Evolutionary conservation across 768 basidiomycete genomes (phyloP), one percentile per base, ranked within the genome.

Genomic region (Psilocybe cyanescens): DNA sequence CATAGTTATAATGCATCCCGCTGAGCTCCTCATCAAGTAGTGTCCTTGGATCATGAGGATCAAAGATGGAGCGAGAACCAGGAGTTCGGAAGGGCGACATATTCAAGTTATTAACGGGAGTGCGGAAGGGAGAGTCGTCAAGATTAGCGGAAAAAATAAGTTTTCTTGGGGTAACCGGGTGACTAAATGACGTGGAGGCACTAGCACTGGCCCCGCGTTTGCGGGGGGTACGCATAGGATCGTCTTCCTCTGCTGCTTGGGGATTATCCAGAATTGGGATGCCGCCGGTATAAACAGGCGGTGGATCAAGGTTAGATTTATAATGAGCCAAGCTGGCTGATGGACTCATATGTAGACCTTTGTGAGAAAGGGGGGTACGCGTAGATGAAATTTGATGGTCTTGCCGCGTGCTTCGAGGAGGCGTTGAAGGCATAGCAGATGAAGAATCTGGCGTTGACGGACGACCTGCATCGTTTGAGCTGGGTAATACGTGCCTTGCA

Each of bases 1-100:
- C 69, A 30, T 81, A 81, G 30, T 72, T 68, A 17, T 73, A 78
- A 60, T 67, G 76, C 59, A 86, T 73, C 58, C 87, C 77, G 51
- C 80, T 83, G 57, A 94, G 76, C 60, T 94, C 92, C 52, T 93
- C 92, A 51, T 91, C 89, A 24, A 93, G 76, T 46, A 91, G 67
- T 33, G 82, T 76, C 33, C 83, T 77, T 3, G 90, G 89, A 72
- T 92, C 89, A 64, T 90, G 86, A 31, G 90, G 90, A 70, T 92
- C 91, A 63, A 85, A 86, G 33, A 90, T 78, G 29, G 68, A 76
- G 61, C 82, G 74, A 47, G 82, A 78, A 11, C 79, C 78, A 3
- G 85, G 86, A 11, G 84, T 81, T 48, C 80, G 77, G 65, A 76
- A 79, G 8, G 80, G 78, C 39, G 77, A 79, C 14, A 61, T 51